Conservation (phyloP, 2,329 filamentous ascomycete species). For the Cordyceps cicadae region DNA sequence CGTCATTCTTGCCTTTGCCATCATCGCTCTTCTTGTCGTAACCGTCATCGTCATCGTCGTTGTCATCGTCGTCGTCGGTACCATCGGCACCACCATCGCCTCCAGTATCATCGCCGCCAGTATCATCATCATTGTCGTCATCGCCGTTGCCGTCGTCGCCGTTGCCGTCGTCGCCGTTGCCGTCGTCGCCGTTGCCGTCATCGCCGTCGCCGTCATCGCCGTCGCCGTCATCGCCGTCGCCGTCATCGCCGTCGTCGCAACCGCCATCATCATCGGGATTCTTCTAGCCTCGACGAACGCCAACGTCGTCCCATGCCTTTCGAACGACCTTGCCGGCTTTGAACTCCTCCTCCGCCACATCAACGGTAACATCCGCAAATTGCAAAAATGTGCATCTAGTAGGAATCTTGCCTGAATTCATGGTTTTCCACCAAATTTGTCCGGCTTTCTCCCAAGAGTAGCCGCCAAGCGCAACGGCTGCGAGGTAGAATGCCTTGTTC, state of each 20-base stretch:
- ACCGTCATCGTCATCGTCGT: neutral
- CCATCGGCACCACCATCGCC: neutral
- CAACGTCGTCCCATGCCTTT: slow-evolving; percentile 41
- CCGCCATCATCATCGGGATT: neutral
- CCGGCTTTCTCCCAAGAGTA: slow-evolving; percentile 47
- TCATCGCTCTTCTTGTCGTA: neutral
- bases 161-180: neutral
- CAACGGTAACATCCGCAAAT: slow-evolving; percentile 41
- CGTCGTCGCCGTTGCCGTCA: neutral
- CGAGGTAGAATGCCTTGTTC: slow-evolving; percentile 48
- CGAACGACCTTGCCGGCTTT: slow-evolving; percentile 35
- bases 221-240: neutral
- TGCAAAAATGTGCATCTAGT: slow-evolving; percentile 36
- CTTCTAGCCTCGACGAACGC: slow-evolving; percentile 24
- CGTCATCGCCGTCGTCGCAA: neutral
- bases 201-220: neutral
- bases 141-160: neutral
- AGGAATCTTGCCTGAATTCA: slow-evolving; percentile 35
- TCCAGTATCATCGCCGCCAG: neutral
- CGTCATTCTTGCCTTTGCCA: neutral
- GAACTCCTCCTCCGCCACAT: slow-evolving; percentile 35
- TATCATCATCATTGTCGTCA: neutral
- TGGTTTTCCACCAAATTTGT: slow-evolving; percentile 44
- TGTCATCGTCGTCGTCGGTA: neutral
- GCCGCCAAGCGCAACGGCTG: slow-evolving; percentile 38